Percentiles rank a stretch among this genome's conserved stretches.
These are phyloP conservation scores for Psilocybe tampanensis DNA, from an alignment of 768 basidiomycete species.

Conservation along the genomic window DNA sequence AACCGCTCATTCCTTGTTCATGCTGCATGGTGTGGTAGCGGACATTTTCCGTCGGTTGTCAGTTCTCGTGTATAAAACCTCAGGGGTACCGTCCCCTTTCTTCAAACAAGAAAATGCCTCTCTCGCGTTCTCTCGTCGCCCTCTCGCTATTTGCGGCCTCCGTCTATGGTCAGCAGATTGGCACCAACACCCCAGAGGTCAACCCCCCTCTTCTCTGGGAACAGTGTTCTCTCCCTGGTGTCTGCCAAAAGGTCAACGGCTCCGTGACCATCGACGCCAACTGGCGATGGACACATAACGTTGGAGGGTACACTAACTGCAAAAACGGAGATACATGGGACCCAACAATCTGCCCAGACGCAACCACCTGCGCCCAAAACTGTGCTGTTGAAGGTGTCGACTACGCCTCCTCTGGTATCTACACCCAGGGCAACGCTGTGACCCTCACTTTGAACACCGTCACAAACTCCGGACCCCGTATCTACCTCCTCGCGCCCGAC, in stretches of 20 bases:
- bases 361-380: constrained; percentile 45
- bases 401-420: constrained; percentile 56
- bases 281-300: constrained; percentile 51
- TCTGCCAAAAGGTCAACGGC: constrained; percentile 31
- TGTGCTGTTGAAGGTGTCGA: constrained; percentile 48
- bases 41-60: constrained; percentile 16
- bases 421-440: constrained; percentile 44
- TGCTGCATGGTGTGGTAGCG: constrained; percentile 4
- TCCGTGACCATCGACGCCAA: constrained; percentile 48
- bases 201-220: constrained; percentile 45
- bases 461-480: constrained; percentile 39
- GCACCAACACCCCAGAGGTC: constrained; percentile 44
- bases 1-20: background rate
- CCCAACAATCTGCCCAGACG: constrained; percentile 49
- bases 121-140: constrained; percentile 12
- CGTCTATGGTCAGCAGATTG: constrained; percentile 46
- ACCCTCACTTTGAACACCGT: constrained; percentile 43
- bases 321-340: constrained; percentile 59
- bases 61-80: constrained; percentile 10
- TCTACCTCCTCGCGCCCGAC: constrained; percentile 51
- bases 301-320: constrained; percentile 39
- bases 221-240: constrained; percentile 38
- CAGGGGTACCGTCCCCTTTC: background rate
- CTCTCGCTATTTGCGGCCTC: constrained; percentile 31
- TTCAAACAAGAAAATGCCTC: constrained; percentile 10